Percentiles rank a stretch among this genome's conserved stretches.
phyloP scores from a whole-genome alignment of 1,139 yeast species.

The Tardiomyces digboiensis region DNA sequence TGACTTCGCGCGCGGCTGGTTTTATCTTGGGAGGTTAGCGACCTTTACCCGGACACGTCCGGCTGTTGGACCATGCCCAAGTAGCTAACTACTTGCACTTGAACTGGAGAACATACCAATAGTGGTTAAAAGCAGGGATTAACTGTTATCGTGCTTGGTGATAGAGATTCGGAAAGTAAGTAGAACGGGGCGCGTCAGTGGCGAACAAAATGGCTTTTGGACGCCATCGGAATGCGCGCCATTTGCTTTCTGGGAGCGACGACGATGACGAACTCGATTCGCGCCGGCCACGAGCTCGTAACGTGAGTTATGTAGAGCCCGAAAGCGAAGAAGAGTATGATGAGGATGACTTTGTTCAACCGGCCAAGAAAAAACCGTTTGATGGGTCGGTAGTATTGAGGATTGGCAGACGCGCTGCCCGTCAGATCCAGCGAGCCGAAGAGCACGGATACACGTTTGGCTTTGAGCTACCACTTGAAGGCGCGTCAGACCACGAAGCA shows the following conservation, averaged over 20 bases:
- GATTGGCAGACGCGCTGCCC: conserved; percentile 1
- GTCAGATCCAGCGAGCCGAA: not conserved
- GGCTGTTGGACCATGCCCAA: too few species aligned
- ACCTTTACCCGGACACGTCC: too few species aligned
- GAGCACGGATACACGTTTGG: not conserved
- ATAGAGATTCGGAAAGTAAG: too few species aligned
- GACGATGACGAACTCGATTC: not conserved
- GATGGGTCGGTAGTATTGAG: conserved; percentile 6
- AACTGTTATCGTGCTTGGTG: too few species aligned
- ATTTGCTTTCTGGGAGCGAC: not conserved
- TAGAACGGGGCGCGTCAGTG: too few species aligned
- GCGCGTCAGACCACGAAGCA: conserved; percentile 3
- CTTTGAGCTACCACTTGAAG: conserved; percentile 1
- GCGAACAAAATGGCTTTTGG: not conserved
- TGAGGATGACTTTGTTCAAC: not conserved
- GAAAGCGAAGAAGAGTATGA: not conserved
- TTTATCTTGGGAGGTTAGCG: too few species aligned
- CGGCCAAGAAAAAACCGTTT: not conserved
- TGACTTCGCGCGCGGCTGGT: too few species aligned
- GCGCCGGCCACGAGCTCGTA: not conserved
- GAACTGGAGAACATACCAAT: too few species aligned
- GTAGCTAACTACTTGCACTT: too few species aligned
- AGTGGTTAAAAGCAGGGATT: too few species aligned
- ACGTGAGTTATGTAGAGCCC: not conserved
- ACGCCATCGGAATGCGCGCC: not conserved